Evolutionary conservation across 768 basidiomycete species (phyloP), one percentile per base, ranked within the genome.

Genomic region (Amanita pseudoporphyria): DNA sequence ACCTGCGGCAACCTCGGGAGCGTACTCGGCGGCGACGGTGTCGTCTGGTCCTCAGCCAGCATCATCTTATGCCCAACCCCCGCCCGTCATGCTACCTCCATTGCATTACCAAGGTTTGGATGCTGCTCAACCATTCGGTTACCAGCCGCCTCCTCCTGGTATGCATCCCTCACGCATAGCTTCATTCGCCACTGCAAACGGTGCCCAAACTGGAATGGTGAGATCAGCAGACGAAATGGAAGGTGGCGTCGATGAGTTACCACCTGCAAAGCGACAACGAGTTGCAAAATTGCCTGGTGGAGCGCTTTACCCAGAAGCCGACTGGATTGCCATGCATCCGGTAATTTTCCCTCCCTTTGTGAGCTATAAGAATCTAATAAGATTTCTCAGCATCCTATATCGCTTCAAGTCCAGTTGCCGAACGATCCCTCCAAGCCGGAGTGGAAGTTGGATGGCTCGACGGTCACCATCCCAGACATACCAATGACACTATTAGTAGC

Each of bases 41-140:
- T 89, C 92, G 1, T 91, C 93, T 9, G 93, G 85, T 9, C 94
- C 94, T 6, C 93, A 94, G 56, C 92, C 93, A 10, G 83, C 88
- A 12, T 89, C 89, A 0, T 71, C 76, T 47, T 83, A 79, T 58
- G 57, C 61, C 9, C 71, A 77, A 32, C 76, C 78, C 39, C 73
- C 79, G 5, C 86, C 86, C 6, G 84, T 88, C 30, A 87, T 89
- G 85, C 78, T 82, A 12, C 86, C 84, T 9, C 84, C 85, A n/a
- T 67, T 90, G 53, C 87, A 88, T 66, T 90, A 86, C 65, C 87
- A 87, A 66, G 86, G 83, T 40, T 69, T 82, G 54, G 81, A 85
- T 60, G 77, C 84, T 42, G 73, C 79, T 4, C 85, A 87, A 56
- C 82, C 86, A 5, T 89, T 87, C 58, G 83, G 87, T 9, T 87